Evolutionary conservation across 2,329 filamentous ascomycete genomes (phyloP), one percentile per base, ranked within the genome.

Genomic region (Thermomyces lanuginosus): DNA sequence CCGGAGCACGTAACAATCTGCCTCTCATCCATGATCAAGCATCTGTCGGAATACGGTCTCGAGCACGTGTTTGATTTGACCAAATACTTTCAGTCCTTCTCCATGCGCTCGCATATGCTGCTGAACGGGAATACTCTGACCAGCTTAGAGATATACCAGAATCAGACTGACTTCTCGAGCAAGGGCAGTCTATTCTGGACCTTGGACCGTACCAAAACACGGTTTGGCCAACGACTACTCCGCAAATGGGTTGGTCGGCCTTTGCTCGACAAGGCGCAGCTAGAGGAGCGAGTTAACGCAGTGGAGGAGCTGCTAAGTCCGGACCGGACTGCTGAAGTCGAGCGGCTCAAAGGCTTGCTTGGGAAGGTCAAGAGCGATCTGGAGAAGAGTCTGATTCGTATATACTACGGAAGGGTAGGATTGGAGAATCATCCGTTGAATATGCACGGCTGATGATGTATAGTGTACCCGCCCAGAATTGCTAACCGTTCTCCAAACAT

Each of bases 71-170:
- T 98, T 41, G 78, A 92, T 43, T 59, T 98, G 22, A 95, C 89
- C 2, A 92, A 92, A 42, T 92, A 95, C 56, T 98, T 98, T 45
- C 77, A 92, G 40, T 82, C 83, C 2, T 98, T 98, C 55, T 92
- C 80, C 40, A 81, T 84, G 5, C 66, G 84, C 19, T 84, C 86
- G 8, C 84, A 95, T 45, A 95, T 98, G 89, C 63, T 95, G 3
- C 61, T 98, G 33, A 93, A 91, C 45, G 89, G 86, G 22, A 98
- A 92, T 29, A 93, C 86, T 0, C 59, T 98, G 19, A 86, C 82
- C 25, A 92, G 82, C 42, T 65, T 98, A 8, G 89, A 98, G 48
- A 82, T 98, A 2, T 98, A 93, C 46, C 78, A 84, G 34, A 98
- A 98, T 39, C 73, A 83, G 42, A 95, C 86, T 0, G 84, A 95